phyloP scores from a whole-genome alignment of 208 protist genomes.

The Porcisia deanei region DNA sequence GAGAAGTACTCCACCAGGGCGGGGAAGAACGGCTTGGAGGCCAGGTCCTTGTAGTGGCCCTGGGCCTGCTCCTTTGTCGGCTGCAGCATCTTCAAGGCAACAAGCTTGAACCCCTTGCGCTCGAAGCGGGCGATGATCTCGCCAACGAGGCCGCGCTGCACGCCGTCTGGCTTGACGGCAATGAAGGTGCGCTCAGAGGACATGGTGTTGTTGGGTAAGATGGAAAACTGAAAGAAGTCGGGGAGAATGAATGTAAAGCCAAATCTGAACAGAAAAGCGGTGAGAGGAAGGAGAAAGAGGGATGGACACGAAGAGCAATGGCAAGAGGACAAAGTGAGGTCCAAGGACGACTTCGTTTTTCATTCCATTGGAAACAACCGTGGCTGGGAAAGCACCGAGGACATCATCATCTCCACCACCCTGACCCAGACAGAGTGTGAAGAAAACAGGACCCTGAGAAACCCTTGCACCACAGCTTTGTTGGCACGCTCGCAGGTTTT shows the following conservation, averaged over 20 bases:
- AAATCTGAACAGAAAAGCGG: neutral
- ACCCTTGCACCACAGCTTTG: neutral
- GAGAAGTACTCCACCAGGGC: slow-evolving; percentile 95
- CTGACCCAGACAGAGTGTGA: neutral
- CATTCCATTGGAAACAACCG: neutral
- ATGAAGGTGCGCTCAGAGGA: slow-evolving; percentile 95
- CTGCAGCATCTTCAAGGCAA: slow-evolving; percentile 93
- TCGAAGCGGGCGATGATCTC: slow-evolving; percentile 97
- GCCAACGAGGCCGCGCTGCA: slow-evolving; percentile 93
- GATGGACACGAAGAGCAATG: slow-evolving; percentile 1
- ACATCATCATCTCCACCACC: neutral
- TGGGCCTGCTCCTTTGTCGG: slow-evolving; percentile 83
- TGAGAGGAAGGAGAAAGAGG: neutral
- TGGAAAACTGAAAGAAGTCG: neutral
- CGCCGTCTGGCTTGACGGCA: slow-evolving; percentile 95
- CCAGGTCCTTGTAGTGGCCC: slow-evolving; percentile 90
- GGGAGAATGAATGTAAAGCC: neutral
- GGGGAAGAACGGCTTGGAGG: slow-evolving; percentile 94
- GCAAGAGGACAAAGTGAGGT: neutral
- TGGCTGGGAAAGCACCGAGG: neutral
- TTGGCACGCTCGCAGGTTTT: neutral
- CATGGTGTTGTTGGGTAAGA: slow-evolving; percentile 33
- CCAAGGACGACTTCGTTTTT: neutral
- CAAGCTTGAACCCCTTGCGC: slow-evolving; percentile 95
- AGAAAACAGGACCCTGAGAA: neutral